A percentile compares a stretch with the other conserved stretches of the same genome.
Conservation (phyloP, 495 filamentous ascomycete species). For the Cercophora sp. region DNA sequence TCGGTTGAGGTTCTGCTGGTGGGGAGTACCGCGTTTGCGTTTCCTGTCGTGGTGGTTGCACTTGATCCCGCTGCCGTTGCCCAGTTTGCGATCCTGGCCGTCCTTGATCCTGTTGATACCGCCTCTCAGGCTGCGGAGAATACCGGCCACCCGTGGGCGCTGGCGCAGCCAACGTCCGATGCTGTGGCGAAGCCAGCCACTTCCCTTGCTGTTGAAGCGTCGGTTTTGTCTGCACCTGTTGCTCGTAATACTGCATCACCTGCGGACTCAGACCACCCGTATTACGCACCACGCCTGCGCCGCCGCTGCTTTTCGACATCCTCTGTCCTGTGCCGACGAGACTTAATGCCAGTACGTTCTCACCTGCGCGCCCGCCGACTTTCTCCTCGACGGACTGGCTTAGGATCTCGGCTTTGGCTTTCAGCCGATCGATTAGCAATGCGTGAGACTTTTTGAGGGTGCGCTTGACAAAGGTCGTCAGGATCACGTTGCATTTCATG, state of each 20-base stretch:
- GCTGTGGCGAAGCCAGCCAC: too few relatives aligned
- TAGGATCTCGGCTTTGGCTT: constrained; percentile 51
- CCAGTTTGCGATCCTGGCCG: too few relatives aligned
- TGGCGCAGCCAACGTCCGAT: too few relatives aligned
- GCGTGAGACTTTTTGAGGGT: constrained; percentile 68
- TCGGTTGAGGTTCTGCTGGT: neutral
- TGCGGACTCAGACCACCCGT: constrained; percentile 1
- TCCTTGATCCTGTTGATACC: neutral
- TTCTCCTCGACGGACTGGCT: too few relatives aligned
- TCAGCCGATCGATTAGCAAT: constrained; percentile 60
- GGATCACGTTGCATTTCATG: constrained; percentile 69
- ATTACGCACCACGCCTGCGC: too few relatives aligned
- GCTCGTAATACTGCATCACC: constrained; percentile 3
- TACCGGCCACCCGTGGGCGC: too few relatives aligned
- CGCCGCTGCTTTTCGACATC: too few relatives aligned
- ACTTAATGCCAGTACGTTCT: too few relatives aligned
- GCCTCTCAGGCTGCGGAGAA: neutral
- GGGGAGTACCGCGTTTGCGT: neutral
- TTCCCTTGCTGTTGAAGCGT: too few relatives aligned
- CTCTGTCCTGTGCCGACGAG: too few relatives aligned
- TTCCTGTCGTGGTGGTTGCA: neutral
- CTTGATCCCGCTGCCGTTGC: neutral
- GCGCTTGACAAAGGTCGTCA: constrained; percentile 68
- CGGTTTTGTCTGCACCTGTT: neutral
- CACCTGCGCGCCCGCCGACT: too few relatives aligned